Percentiles rank a stretch among this genome's conserved stretches.
phyloP scores from a whole-genome alignment of 768 basidiomycete genomes.

The Lactarius hengduanensis region DNA sequence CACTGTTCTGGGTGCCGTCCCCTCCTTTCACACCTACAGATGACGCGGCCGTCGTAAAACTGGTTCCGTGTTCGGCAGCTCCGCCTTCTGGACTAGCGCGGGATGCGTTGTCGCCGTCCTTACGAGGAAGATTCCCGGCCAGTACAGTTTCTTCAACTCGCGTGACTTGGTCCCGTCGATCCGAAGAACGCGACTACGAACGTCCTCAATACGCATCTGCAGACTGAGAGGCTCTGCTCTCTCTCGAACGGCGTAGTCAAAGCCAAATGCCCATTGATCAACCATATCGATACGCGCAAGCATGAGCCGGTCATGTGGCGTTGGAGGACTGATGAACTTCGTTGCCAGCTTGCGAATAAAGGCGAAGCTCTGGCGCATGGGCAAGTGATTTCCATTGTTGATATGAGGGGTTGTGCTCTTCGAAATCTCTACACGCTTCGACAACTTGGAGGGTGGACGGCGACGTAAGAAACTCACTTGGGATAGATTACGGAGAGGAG shows the following conservation, averaged over 20 bases:
- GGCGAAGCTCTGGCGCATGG: conserved; percentile 34
- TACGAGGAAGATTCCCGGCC: no score
- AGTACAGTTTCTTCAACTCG: not conserved
- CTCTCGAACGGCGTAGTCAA: conserved; percentile 3
- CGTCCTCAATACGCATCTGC: conserved; percentile 12
- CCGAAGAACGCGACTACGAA: not conserved
- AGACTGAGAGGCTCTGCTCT: conserved; percentile 7
- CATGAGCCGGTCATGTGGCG: conserved; percentile 8
- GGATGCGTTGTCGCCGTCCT: not conserved
- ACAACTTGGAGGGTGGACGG: not conserved
- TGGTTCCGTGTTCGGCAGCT: not conserved
- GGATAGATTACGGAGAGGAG: conserved; percentile 22
- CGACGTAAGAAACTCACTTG: conserved; percentile 1
- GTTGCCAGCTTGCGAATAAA: conserved; percentile 29
- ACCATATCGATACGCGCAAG: conserved; percentile 11
- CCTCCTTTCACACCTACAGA: not conserved
- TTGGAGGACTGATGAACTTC: not conserved
- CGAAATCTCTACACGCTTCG: conserved; percentile 2
- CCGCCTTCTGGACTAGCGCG: not conserved
- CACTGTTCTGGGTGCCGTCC: not conserved
- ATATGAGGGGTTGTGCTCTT: conserved; percentile 14
- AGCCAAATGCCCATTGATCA: conserved; percentile 13
- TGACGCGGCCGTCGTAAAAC: not conserved
- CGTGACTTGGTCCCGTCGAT: not conserved
- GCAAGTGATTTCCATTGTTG: conserved; percentile 31